Evolutionary conservation across 306 rosid species (phyloP).

Genomic region (Luffa aegyptiaca): DNA sequence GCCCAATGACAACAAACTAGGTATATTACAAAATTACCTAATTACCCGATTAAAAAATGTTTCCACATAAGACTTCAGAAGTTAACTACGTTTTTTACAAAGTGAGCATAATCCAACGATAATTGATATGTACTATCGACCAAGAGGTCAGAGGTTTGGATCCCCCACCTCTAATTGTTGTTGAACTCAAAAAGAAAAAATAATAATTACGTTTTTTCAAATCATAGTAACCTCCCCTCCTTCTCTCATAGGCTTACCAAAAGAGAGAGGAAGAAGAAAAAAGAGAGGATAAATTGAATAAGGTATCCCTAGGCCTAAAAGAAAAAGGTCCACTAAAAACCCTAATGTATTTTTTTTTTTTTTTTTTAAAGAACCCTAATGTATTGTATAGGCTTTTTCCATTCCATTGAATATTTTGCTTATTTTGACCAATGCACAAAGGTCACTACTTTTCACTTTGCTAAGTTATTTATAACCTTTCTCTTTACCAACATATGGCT

Average conservation of each 20-base stretch:
- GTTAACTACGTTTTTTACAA: no score
- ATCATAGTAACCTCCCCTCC: no score
- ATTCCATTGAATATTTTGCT: neutral
- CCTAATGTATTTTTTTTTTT: neutral
- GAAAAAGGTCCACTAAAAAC: neutral
- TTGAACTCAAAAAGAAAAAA: no score
- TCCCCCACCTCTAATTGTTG: no score
- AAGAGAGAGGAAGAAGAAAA: neutral
- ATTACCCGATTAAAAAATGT: no score
- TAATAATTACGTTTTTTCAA: no score
- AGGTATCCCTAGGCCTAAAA: neutral
- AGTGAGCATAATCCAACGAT: no score
- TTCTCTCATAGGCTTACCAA: no score
- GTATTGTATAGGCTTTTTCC: neutral
- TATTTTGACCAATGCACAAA: neutral
- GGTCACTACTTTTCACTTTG: neutral
- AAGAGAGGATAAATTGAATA: neutral
- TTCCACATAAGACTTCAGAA: no score
- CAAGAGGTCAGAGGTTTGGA: no score
- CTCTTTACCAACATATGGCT: neutral
- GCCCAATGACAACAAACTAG: neutral
- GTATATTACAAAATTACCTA: neutral
- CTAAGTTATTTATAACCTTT: neutral
- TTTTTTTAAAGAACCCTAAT: no score
- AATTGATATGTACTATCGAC: no score